Evolutionary conservation across 768 basidiomycete genomes (phyloP).

Genomic region (Cubamyces sp.): DNA sequence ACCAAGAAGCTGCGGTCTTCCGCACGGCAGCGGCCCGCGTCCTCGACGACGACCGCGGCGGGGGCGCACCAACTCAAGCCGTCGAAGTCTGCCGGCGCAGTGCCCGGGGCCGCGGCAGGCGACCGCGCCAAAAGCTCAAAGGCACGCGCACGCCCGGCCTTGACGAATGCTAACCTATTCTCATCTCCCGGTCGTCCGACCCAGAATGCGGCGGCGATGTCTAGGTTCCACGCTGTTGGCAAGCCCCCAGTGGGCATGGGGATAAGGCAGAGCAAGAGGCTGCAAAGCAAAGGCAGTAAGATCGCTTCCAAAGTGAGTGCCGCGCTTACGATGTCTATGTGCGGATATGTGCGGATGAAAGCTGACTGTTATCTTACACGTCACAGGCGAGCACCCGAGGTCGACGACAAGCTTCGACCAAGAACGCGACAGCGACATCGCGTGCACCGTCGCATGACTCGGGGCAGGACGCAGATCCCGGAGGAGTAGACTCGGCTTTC

Average conservation of each 20-base stretch:
- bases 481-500: conserved; percentile 51
- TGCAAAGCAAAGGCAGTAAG: conserved; percentile 58
- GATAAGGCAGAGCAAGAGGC: conserved; percentile 74
- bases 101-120: conserved; percentile 43
- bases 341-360: background rate
- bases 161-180: conserved; percentile 87
- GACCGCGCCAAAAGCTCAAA: conserved; percentile 73
- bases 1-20: conserved; percentile 76
- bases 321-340: background rate
- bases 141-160: conserved; percentile 89
- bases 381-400: conserved; percentile 34
- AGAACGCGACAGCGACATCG: conserved; percentile 59
- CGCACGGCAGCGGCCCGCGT: conserved; percentile 50
- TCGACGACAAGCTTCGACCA: background rate
- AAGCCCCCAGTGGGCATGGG: conserved; percentile 46
- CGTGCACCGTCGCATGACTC: conserved; percentile 66
- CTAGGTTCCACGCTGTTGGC: conserved; percentile 53
- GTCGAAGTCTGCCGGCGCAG: conserved; percentile 54
- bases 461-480: conserved; percentile 69
- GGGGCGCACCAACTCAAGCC: conserved; percentile 44
- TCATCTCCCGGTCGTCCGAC: conserved; percentile 82
- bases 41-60: conserved; percentile 40
- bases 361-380: conserved; percentile 7
- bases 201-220: conserved; percentile 66
- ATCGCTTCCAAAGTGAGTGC: conserved; percentile 57